Conservation (phyloP, 768 basidiomycete genomes). For the Lyophyllum atratum region DNA sequence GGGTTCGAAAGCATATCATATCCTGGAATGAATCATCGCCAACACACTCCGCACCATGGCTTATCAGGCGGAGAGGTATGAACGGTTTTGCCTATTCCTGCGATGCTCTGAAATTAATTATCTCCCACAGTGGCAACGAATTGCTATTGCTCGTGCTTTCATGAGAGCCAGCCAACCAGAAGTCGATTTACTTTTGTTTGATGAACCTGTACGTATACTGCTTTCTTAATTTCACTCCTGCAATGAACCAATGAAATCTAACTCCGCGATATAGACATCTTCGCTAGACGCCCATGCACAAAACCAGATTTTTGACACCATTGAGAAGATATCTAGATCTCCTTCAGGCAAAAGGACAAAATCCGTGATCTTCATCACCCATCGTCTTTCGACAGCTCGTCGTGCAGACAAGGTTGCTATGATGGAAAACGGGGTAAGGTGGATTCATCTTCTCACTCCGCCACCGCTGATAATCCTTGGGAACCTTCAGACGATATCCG, state of each 20-base stretch:
- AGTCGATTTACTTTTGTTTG: slow-evolving; percentile 80
- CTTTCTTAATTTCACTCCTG: slow-evolving; percentile 3
- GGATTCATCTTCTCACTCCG: slow-evolving; percentile 14
- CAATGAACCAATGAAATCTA: background rate
- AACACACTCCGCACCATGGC: slow-evolving; percentile 53
- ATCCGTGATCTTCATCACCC: slow-evolving; percentile 83
- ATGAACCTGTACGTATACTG: slow-evolving; percentile 67
- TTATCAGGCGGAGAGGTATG: slow-evolving; percentile 85
- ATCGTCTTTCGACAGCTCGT: slow-evolving; percentile 78
- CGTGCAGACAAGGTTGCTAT: slow-evolving; percentile 86
- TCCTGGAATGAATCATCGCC: slow-evolving; percentile 35
- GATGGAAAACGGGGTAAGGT: slow-evolving; percentile 72
- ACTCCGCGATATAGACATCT: slow-evolving; percentile 57
- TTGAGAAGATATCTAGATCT: slow-evolving; percentile 62
- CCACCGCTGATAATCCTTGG: slow-evolving; percentile 9
- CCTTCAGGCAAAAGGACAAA: slow-evolving; percentile 60
- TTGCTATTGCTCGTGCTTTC: slow-evolving; percentile 85
- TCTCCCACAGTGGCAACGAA: slow-evolving; percentile 72
- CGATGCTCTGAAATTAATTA: background rate
- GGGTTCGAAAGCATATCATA: slow-evolving; percentile 58
- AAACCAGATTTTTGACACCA: slow-evolving; percentile 76
- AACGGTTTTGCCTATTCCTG: background rate
- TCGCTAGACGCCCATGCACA: slow-evolving; percentile 81
- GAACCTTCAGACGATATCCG: slow-evolving; percentile 59
- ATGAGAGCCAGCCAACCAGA: slow-evolving; percentile 78